Base-by-base conservation (phyloP, 176 grass and related monocot species). In the Oryza nivara region DNA sequence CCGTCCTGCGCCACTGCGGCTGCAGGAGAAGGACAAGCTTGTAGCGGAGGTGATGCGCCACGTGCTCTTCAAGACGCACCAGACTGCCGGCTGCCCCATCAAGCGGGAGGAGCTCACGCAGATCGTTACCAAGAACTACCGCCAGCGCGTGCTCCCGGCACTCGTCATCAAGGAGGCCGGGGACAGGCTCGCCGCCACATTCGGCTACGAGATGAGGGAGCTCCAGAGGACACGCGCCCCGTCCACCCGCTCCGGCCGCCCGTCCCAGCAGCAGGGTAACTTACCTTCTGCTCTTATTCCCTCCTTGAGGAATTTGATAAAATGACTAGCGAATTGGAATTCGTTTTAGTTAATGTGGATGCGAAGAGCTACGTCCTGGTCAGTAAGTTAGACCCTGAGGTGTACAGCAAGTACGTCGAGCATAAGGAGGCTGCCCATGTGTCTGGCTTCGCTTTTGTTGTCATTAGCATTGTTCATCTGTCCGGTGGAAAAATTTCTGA, bases 1-100 rank as follows among this genome's bases (percentile, higher is more conserved):
- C 80, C 67, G 44, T 7, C 74, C 17, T 41, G 40, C 40, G 40
- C 40, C 40, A 41, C n/a, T 25, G 30, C 20, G 0, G 7, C 25
- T 36, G 71, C 89, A 98, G 96, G 96, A 98, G 80, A 95, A 98
- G 81, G 96, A 98, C 76, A 98, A 95, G 77, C 80, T 98, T 47
- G 95, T 98, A 25, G 89, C 88, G 13, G 92, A 98, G 76, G 92
- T 98, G 72, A 93, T 93, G 80, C 92, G 92, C 23, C 90, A 90
- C 67, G 66, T 91, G 80, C 89, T 98, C 49, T 98, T 98, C 80
- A 93, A 89, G 89, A 87, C 83, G 43, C 87, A 95, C 67, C 96
- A 98, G 68, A 93, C 44, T 78, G 75, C 89, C 20, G 92, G 88
- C 30, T 93, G 87, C 82, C 93, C 96, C 70, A 92, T 98, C 85